A percentile compares a stretch with the other conserved stretches of the same genome.
Conservation (phyloP, 169 alveolate genomes). For the Plasmodium blacklocki region DNA sequence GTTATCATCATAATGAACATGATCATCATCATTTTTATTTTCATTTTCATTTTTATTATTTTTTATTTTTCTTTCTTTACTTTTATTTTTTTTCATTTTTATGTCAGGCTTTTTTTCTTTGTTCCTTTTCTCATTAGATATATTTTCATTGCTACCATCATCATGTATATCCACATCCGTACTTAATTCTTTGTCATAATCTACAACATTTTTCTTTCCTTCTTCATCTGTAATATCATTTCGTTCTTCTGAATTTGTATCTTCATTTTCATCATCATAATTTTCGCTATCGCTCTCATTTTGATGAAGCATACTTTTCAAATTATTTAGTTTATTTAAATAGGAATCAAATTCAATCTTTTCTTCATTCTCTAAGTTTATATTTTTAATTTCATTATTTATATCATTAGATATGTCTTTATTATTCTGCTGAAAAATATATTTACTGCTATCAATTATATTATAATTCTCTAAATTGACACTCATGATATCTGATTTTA, state of each 20-base stretch:
- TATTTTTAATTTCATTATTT: background rate
- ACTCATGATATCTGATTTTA: background rate
- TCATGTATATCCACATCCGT: background rate
- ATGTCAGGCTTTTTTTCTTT: background rate
- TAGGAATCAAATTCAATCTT: constrained; percentile 37
- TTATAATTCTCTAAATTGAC: background rate
- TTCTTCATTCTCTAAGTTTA: constrained; percentile 15
- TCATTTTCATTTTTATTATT: background rate
- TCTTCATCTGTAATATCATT: background rate
- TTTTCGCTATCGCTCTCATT: constrained; percentile 17
- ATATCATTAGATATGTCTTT: constrained; percentile 13
- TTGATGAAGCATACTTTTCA: constrained; percentile 39
- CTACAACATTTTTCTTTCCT: background rate
- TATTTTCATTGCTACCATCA: background rate
- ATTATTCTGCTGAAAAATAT: constrained; percentile 6
- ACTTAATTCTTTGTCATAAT: background rate
- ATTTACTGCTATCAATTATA: background rate
- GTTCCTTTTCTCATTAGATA: background rate
- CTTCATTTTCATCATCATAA: background rate
- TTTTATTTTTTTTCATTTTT: background rate
- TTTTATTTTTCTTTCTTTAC: background rate
- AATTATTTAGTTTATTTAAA: constrained; percentile 33
- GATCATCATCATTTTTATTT: no score
- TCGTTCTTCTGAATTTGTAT: background rate
- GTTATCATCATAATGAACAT: no score